Conservation (phyloP, 1,284 basidiomycete species). For the Fomitopsis betulina region DNA sequence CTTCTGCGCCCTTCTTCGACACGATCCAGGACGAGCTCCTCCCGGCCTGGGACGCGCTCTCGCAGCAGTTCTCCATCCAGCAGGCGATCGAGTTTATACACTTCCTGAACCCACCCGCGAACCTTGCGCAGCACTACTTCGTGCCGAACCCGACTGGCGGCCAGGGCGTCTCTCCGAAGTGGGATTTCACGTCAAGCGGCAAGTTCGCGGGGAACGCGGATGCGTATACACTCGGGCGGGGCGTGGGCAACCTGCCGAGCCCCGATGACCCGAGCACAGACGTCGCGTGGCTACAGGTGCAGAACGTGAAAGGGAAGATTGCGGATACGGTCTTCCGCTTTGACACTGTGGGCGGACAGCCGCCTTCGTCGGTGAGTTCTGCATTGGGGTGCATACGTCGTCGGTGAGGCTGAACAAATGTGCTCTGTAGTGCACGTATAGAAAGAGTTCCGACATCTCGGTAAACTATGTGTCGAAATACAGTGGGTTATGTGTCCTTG, state of each 20-base stretch:
- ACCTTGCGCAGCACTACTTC: slow-evolving; percentile 57
- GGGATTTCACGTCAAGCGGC: slow-evolving; percentile 50
- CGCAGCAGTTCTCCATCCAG: slow-evolving; percentile 27
- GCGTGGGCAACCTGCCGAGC: slow-evolving; percentile 37
- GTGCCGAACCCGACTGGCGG: slow-evolving; percentile 39
- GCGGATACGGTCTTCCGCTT: slow-evolving; percentile 51
- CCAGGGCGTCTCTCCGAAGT: slow-evolving; percentile 44
- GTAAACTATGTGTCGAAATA: too few relatives aligned
- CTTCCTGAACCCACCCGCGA: slow-evolving; percentile 20
- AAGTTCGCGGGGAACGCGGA: slow-evolving; percentile 34
- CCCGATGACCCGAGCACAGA: slow-evolving; percentile 40
- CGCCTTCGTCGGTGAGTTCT: slow-evolving; percentile 45
- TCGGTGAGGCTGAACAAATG: background rate
- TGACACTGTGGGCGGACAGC: slow-evolving; percentile 59
- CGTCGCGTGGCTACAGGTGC: slow-evolving; percentile 57
- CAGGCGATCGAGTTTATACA: slow-evolving; percentile 33
- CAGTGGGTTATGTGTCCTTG: too few relatives aligned
- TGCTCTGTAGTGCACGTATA: slow-evolving; percentile 19
- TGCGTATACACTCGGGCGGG: slow-evolving; percentile 45
- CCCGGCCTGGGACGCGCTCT: slow-evolving; percentile 31
- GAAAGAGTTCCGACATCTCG: slow-evolving; percentile 20
- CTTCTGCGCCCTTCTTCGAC: slow-evolving; percentile 34
- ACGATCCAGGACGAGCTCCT: slow-evolving; percentile 38
- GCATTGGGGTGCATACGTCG: background rate
- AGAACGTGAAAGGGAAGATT: slow-evolving; percentile 40